Evolutionary conservation across 1,284 basidiomycete species (phyloP).

Genomic region (Microbotryum intermedium): DNA sequence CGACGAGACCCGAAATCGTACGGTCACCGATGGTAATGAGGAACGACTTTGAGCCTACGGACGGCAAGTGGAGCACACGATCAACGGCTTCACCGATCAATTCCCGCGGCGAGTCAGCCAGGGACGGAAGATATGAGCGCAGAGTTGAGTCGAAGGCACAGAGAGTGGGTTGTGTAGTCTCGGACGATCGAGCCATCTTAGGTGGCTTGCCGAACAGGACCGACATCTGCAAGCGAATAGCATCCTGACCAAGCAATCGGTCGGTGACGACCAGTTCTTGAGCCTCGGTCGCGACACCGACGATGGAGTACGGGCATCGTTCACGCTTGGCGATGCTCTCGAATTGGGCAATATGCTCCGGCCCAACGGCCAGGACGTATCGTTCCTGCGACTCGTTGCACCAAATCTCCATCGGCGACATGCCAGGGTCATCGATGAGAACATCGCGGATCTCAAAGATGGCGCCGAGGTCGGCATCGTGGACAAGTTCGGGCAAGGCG

Average conservation of each 20-base stretch:
- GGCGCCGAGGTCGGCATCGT: conserved; percentile 84
- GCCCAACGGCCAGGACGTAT: conserved; percentile 81
- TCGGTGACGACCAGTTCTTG: conserved; percentile 80
- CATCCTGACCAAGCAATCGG: conserved; percentile 64
- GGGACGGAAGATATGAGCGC: conserved; percentile 52
- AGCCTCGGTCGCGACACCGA: conserved; percentile 74
- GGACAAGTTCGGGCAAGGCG: conserved; percentile 91
- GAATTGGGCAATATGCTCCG: conserved; percentile 51
- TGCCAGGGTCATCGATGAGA: conserved; percentile 77
- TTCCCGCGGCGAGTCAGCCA: conserved; percentile 29
- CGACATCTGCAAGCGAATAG: conserved; percentile 86
- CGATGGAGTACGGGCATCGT: conserved; percentile 84
- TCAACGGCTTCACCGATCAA: conserved; percentile 56
- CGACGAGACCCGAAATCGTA: conserved; percentile 85
- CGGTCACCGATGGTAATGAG: conserved; percentile 97
- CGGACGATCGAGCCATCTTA: conserved; percentile 72
- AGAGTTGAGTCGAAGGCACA: conserved; percentile 66
- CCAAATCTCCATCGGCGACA: conserved; percentile 99
- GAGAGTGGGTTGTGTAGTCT: conserved; percentile 48
- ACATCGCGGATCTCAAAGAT: conserved; percentile 92
- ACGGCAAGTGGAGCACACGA: conserved; percentile 80
- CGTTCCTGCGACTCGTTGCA: conserved; percentile 99
- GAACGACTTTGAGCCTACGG: conserved; percentile 92
- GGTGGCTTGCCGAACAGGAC: conserved; percentile 95
- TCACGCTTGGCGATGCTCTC: conserved; percentile 74